phyloP scores from a whole-genome alignment of 106 monocot species.

The Triglochin maritima region DNA sequence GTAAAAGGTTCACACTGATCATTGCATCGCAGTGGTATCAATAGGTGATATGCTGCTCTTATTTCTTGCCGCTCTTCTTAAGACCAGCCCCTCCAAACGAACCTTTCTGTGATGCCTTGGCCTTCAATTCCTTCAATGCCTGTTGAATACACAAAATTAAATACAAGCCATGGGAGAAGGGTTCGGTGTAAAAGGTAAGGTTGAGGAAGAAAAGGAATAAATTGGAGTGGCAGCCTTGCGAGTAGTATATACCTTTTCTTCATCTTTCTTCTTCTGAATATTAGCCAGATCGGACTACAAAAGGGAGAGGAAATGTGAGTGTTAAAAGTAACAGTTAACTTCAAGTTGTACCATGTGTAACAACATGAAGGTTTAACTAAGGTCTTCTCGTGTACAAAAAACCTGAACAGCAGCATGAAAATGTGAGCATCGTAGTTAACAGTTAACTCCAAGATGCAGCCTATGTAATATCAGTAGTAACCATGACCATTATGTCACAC shows the following conservation, averaged over 20 bases:
- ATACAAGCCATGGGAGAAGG: not conserved
- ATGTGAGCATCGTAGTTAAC: no score
- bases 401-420: no score
- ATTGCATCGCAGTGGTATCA: no score
- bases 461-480: no score
- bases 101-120: slow-evolving; percentile 54
- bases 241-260: slow-evolving; percentile 30
- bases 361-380: not conserved
- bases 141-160: slow-evolving; percentile 7
- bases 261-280: slow-evolving; percentile 53
- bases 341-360: not conserved
- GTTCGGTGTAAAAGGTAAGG: not conserved
- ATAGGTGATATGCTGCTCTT: slow-evolving; percentile 1
- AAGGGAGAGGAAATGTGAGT: not conserved
- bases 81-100: slow-evolving; percentile 46
- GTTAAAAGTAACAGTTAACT: not conserved
- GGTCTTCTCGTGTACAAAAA: no score
- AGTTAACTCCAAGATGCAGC: no score
- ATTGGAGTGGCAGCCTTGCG: not conserved
- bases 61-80: slow-evolving; percentile 64
- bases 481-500: no score
- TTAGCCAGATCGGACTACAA: slow-evolving; percentile 33
- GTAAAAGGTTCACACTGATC: no score
- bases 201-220: not conserved
- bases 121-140: slow-evolving; percentile 57